Percentiles rank a stretch among this genome's conserved stretches.
Evolutionary conservation across 1,284 basidiomycete genomes (phyloP).

Genomic region (Cutaneotrichosporon cyanovorans): DNA sequence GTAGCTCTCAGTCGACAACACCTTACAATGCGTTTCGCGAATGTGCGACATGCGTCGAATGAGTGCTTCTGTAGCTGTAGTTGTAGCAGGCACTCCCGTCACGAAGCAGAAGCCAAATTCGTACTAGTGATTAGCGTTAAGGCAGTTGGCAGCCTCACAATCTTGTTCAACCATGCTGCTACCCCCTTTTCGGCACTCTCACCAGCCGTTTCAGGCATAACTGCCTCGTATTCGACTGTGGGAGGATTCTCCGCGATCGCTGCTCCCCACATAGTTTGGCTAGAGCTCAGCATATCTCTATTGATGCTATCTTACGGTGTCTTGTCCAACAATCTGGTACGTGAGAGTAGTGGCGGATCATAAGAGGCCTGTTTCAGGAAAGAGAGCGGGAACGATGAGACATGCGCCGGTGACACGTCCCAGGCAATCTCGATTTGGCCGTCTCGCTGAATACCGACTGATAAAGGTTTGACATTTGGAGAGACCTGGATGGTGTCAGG

Average conservation of each 20-base stretch:
- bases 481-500: conserved; percentile 56
- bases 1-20: background rate
- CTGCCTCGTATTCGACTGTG: conserved; percentile 63
- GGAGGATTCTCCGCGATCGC: conserved; percentile 71
- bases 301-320: background rate
- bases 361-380: conserved; percentile 22
- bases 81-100: conserved; percentile 67
- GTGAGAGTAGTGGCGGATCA: conserved; percentile 19
- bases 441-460: conserved; percentile 10
- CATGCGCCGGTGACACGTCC: conserved; percentile 54
- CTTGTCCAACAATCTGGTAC: conserved; percentile 9
- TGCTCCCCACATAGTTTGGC: conserved; percentile 72
- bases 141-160: conserved; percentile 53
- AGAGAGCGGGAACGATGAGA: conserved; percentile 66
- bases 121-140: conserved; percentile 50
- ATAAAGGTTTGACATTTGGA: conserved; percentile 52
- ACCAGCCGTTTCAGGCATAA: conserved; percentile 50
- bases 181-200: conserved; percentile 55
- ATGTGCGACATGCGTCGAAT: conserved; percentile 75
- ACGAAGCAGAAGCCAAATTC: conserved; percentile 85
- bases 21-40: conserved; percentile 82
- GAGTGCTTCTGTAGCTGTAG: conserved; percentile 76
- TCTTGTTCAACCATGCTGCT: conserved; percentile 70
- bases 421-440: conserved; percentile 27
- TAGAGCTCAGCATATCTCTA: conserved; percentile 31